Evolutionary conservation across 352 stramenopile species (phyloP), one percentile per base, ranked within the genome.

Genomic region (Phytophthora capsici): DNA sequence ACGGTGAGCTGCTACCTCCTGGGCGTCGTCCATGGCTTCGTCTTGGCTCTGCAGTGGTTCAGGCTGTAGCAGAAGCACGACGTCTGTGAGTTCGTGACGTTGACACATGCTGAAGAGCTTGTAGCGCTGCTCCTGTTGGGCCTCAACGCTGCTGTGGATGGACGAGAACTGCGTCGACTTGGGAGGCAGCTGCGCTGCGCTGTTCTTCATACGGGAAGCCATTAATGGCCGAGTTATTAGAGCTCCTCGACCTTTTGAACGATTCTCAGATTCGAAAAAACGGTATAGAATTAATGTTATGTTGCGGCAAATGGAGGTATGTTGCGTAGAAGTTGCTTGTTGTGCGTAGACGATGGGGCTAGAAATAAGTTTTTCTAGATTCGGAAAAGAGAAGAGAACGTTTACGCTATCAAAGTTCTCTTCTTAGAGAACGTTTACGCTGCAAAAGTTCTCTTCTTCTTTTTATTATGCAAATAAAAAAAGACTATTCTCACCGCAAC

Each of bases 61-160:
- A 23, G 63, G 57, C 32, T 84, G 70, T 37, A 93, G 70, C 20
- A 91, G 56, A 12, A 93, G 71, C 52, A 72, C 69, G 43, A 93
- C 84, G 60, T 93, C 82, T 5, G 80, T 89, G 38, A 93, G 80
- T 26, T 86, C 52, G 37, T 55, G 49, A 0, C 57, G 63, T 48
- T 86, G 55, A 28, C 75, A 85, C 40, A 91, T 78, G 62, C 69
- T 58, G 20, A 75, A 70, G 25, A 93, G 69, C 20, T 73, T 66
- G n/a, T 56, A 67, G 17, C 79, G 78, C 63, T 90, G 79, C 30
- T 60, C 62, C 37, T 55, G 45, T 22, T 81, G 68, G 9, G 32
- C 52, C 7, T 54, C 36, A 4, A 13, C 25, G 16, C 23, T n/a
- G 56, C 65, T 70, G 25, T 45, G 62, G 17, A 75, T 36, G 32